Evolutionary conservation across 73 alveolate species (phyloP).

Genomic region (Durusdinium trenchii): DNA sequence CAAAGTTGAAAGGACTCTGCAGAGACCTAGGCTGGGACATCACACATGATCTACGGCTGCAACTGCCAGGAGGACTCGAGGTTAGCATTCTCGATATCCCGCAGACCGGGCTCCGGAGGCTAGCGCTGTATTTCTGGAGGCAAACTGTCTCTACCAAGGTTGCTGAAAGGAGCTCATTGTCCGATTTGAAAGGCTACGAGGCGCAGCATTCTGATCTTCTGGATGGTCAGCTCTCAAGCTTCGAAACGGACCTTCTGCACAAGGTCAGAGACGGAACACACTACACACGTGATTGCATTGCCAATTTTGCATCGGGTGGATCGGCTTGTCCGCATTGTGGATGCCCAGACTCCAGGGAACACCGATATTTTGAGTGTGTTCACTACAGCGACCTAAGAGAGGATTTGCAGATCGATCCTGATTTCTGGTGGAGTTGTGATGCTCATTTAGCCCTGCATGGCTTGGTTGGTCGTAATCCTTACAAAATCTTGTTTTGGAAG

Average conservation of each 20-base stretch:
- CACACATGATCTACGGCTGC: no score
- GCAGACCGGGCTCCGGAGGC: background rate
- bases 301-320: background rate
- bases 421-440: no score
- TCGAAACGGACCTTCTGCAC: background rate
- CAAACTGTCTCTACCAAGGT: background rate
- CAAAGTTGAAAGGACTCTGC: background rate
- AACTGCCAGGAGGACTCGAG: background rate
- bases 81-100: background rate
- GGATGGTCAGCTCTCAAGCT: background rate
- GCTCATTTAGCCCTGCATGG: no score
- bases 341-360: background rate
- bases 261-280: background rate
- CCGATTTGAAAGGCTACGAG: background rate
- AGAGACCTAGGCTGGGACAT: background rate
- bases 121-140: background rate
- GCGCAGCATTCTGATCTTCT: background rate
- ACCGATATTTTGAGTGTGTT: background rate
- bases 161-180: background rate
- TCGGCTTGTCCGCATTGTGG: background rate
- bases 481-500: no score
- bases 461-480: no score
- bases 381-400: no score
- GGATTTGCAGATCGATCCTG: no score
- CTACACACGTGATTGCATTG: background rate